A percentile compares a stretch with the other conserved stretches of the same genome.
Conservation (phyloP, 2,329 filamentous ascomycete species). For the Seiridium cupressi region DNA sequence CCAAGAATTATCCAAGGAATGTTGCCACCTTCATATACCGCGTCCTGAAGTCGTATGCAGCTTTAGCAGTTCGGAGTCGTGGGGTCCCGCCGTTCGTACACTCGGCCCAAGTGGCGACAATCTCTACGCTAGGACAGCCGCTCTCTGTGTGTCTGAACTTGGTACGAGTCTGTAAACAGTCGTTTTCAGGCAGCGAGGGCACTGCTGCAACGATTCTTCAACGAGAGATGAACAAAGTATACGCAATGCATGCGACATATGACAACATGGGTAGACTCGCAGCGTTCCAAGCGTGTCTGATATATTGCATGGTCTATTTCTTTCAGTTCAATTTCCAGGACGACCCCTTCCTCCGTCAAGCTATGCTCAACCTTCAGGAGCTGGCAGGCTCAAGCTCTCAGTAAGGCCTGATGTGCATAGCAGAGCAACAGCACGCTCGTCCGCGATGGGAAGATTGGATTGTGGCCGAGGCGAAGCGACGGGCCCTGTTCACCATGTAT, state of each 20-base stretch:
- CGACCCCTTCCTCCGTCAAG: slow-evolving; percentile 18
- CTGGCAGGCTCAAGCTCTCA: slow-evolving; percentile 39
- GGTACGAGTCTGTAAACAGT: slow-evolving; percentile 36
- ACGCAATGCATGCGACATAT: slow-evolving; percentile 21
- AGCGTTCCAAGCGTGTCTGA: slow-evolving; percentile 51
- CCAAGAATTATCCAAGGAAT: slow-evolving; percentile 37
- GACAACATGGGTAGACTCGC: slow-evolving; percentile 35
- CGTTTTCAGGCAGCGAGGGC: slow-evolving; percentile 29
- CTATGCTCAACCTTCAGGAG: slow-evolving; percentile 47
- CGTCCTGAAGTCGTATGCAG: slow-evolving; percentile 43
- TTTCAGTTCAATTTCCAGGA: slow-evolving; percentile 15
- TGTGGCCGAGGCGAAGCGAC: slow-evolving; percentile 48
- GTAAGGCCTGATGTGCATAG: slow-evolving; percentile 40
- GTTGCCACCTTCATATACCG: slow-evolving; percentile 37
- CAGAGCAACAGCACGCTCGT: slow-evolving; percentile 34
- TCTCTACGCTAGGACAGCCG: slow-evolving; percentile 22
- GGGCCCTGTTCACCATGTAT: slow-evolving; percentile 51
- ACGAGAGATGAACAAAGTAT: slow-evolving; percentile 40
- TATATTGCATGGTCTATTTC: slow-evolving; percentile 52
- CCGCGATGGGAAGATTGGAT: slow-evolving; percentile 55
- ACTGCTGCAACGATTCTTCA: slow-evolving; percentile 32
- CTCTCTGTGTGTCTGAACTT: slow-evolving; percentile 40
- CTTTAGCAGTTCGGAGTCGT: slow-evolving; percentile 32
- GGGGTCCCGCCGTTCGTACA: slow-evolving; percentile 44
- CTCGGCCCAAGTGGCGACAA: slow-evolving; percentile 27